These are phyloP conservation scores for Podospora bellae-mahoneyi DNA, from an alignment of 495 filamentous ascomycete genomes.

Conservation along the genomic window DNA sequence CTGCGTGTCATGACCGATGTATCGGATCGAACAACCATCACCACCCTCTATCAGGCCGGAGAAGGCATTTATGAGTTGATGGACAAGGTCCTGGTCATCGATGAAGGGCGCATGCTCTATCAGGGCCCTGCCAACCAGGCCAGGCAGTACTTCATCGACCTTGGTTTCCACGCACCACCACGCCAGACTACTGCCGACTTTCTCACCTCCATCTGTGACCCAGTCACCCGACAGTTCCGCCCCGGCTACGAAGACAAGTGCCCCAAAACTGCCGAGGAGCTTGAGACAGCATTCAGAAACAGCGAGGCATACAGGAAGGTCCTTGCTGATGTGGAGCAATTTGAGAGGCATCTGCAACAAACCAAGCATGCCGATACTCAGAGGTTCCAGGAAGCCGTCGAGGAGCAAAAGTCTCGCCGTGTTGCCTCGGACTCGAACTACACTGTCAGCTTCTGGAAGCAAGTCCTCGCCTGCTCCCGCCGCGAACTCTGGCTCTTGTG, in stretches of 20 bases:
- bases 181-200: conserved; percentile 66
- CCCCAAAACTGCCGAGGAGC: conserved; percentile 68
- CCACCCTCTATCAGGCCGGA: conserved; percentile 80
- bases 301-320: conserved; percentile 50
- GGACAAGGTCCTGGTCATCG: conserved; percentile 65
- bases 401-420: conserved; percentile 40
- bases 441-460: conserved; percentile 55
- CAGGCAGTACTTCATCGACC: conserved; percentile 58
- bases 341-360: conserved; percentile 39
- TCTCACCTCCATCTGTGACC: conserved; percentile 68
- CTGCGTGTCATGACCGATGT: conserved; percentile 81
- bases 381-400: conserved; percentile 48
- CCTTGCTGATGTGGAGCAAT: conserved; percentile 48
- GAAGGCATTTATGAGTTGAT: conserved; percentile 80
- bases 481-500: conserved; percentile 58
- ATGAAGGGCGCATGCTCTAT: conserved; percentile 66
- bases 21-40: conserved; percentile 73
- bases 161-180: conserved; percentile 55
- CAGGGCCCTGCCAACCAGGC: conserved; percentile 59
- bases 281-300: conserved; percentile 59
- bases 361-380: conserved; percentile 38
- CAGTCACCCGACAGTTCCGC: conserved; percentile 58
- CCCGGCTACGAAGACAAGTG: conserved; percentile 60
- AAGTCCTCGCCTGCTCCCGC: conserved; percentile 54
- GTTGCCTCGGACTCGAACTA: conserved; percentile 48